Evolutionary conservation across 2,329 filamentous ascomycete species (phyloP).

Genomic region (Neonectria magnoliae): DNA sequence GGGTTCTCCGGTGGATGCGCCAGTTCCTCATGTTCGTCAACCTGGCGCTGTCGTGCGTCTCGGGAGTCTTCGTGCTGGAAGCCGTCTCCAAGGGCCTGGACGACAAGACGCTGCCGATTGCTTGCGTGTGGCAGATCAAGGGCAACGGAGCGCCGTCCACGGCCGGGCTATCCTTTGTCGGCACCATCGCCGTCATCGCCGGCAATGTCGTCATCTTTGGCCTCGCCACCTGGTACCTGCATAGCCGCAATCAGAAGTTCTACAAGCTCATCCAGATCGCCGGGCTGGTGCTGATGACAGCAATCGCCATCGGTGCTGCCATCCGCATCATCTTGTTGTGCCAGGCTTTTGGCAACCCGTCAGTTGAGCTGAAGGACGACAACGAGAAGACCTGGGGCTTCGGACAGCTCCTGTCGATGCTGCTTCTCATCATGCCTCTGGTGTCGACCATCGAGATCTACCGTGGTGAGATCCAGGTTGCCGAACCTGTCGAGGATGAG

Average conservation of each 20-base stretch:
- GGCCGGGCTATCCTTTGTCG: conserved; percentile 61
- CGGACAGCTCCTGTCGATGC: conserved; percentile 37
- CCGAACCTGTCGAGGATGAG: conserved; percentile 55
- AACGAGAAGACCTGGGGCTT: conserved; percentile 40
- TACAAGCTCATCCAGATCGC: conserved; percentile 63
- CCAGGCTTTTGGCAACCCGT: conserved; percentile 62
- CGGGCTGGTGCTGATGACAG: conserved; percentile 65
- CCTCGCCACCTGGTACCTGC: conserved; percentile 72
- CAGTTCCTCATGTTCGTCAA: conserved; percentile 74
- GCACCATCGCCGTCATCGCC: conserved; percentile 69
- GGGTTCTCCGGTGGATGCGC: conserved; percentile 73
- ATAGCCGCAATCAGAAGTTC: conserved; percentile 63
- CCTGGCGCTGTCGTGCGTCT: conserved; percentile 65
- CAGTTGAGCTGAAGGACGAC: conserved; percentile 39
- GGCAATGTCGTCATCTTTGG: conserved; percentile 68
- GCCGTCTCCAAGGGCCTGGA: conserved; percentile 62
- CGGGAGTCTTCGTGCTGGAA: conserved; percentile 66
- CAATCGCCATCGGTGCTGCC: conserved; percentile 67
- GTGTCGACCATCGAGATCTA: conserved; percentile 68
- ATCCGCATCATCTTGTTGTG: conserved; percentile 66
- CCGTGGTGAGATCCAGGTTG: conserved; percentile 58
- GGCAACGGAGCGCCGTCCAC: conserved; percentile 51
- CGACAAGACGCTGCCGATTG: conserved; percentile 65
- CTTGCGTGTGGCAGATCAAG: conserved; percentile 66
- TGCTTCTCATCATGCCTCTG: conserved; percentile 47